These are phyloP conservation scores for Xylaria hypoxylon DNA, from an alignment of 2,329 filamentous ascomycete genomes.

Conservation along the genomic window DNA sequence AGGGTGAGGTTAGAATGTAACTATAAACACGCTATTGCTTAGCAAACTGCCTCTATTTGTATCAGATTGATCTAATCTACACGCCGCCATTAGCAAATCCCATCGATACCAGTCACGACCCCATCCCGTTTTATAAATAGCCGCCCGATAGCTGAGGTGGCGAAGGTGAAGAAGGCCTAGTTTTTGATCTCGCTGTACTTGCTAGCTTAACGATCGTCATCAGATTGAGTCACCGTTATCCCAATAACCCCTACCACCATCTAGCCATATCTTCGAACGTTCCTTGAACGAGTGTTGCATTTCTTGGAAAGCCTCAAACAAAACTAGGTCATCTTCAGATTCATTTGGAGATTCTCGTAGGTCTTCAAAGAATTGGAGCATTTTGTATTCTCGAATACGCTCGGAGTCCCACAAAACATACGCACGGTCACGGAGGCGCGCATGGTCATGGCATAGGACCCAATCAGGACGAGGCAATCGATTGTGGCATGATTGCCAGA, in stretches of 20 bases:
- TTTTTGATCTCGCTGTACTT: no score
- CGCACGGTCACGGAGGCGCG: slow-evolving; percentile 28
- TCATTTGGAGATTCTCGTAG: no score
- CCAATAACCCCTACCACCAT: slow-evolving; percentile 36
- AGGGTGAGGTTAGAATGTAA: no score
- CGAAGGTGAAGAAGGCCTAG: no score
- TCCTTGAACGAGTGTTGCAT: slow-evolving; percentile 32
- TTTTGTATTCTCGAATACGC: slow-evolving; percentile 1
- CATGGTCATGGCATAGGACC: slow-evolving; percentile 25
- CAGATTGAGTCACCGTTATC: slow-evolving; percentile 25
- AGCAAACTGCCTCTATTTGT: no score
- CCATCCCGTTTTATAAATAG: no score
- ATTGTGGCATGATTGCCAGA: not conserved
- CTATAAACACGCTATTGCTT: no score
- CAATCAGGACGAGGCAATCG: slow-evolving; percentile 9
- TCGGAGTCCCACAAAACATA: slow-evolving; percentile 38
- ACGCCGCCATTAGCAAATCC: no score
- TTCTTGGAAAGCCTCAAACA: slow-evolving; percentile 19
- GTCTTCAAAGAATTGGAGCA: not conserved
- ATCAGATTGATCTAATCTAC: no score
- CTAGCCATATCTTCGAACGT: slow-evolving; percentile 33
- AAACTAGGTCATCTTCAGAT: slow-evolving; percentile 1
- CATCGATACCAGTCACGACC: no score
- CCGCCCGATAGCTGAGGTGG: no score
- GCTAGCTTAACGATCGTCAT: no score